Base-by-base conservation (phyloP, 2,329 filamentous ascomycete genomes). In the Botrytis byssoidea region DNA sequence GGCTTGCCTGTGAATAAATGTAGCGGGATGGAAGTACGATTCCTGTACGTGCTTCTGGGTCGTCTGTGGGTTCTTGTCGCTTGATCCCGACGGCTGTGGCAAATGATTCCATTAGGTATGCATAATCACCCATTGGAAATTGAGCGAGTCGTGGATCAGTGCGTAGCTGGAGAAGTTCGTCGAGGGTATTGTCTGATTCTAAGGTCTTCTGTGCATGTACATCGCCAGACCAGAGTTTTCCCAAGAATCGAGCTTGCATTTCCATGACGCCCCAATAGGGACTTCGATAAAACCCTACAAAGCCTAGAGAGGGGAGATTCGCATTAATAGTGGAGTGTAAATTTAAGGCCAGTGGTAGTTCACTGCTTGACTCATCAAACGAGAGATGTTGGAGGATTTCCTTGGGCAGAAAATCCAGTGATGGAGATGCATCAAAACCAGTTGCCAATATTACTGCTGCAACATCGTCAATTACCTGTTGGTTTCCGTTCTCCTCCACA, bases 231-330 rank as follows among this genome's bases (percentile, higher is more conserved):
- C 92, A 95, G 18, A 89, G 80, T 20, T 86, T 81, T 0, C 90
- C 86, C 9, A 95, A 83, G 75, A 92, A 87, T 1, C 91, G 88
- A 4, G 93, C 91, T 82, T 97, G 93, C 91, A 94, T 93, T 81
- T 96, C 93, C 87, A 95, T 94, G 0, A 94, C 90, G 1, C 92
- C 92, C 93, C 93, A 97, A 81, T 93, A 96, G 0, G 93, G 93
- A 0, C 92, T 92, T 75, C 93, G 88, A 79, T 97, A 97, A 82
- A 94, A 94, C 0, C 93, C 93, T 1, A 96, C 90, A 78, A 96
- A 95, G 0, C 92, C 93, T 0, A 96, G 83, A 9, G 87, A 88
- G 0, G 90, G 87, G 0, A 94, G 81, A 0, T 85, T 83, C 0
- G 87, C 86, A 74, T 91, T 88, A 72, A 90, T 84, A 0, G 90